phyloP scores from a whole-genome alignment of 805 yeast genomes.

The Blastobotrys americana region DNA sequence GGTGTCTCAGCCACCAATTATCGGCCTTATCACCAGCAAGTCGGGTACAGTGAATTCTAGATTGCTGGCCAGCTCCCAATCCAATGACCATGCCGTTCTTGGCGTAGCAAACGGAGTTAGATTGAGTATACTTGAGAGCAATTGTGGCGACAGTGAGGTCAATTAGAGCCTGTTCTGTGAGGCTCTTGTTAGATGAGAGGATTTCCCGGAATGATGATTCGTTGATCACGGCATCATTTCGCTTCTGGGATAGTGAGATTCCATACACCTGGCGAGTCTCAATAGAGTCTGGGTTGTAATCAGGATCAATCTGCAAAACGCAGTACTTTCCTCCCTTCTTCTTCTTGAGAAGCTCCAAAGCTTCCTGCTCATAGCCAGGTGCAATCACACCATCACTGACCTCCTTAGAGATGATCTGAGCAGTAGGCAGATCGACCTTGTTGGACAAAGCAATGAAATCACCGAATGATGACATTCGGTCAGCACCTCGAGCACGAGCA shows the following conservation, averaged over 20 bases:
- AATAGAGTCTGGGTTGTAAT: conserved; percentile 67
- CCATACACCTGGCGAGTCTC: conserved; percentile 97
- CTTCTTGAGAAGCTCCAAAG: conserved; percentile 76
- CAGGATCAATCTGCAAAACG: conserved; percentile 92
- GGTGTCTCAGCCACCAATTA: conserved; percentile 99
- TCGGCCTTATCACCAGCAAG: conserved; percentile 99
- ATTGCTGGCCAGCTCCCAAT: conserved; percentile 99
- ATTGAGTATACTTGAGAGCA: conserved; percentile 95
- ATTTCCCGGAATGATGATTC: conserved; percentile 85
- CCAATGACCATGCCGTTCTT: conserved; percentile 99
- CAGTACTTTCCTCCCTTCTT: conserved; percentile 98
- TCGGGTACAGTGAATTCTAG: conserved; percentile 98
- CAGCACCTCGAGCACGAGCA: conserved; percentile 99
- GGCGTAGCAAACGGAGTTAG: conserved; percentile 97
- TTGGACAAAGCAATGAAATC: conserved; percentile 96
- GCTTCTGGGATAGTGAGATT: conserved; percentile 88
- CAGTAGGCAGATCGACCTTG: conserved; percentile 93
- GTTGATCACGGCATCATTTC: conserved; percentile 95
- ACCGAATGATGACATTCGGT: conserved; percentile 98
- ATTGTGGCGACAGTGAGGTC: conserved; percentile 97
- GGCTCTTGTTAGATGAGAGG: conserved; percentile 75
- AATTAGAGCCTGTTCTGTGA: conserved; percentile 86
- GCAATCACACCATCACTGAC: conserved; percentile 99
- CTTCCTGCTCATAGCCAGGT: conserved; percentile 91
- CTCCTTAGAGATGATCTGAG: conserved; percentile 93